Base-by-base conservation (phyloP, 2,329 filamentous ascomycete species). In the Bipolaris cookei region DNA sequence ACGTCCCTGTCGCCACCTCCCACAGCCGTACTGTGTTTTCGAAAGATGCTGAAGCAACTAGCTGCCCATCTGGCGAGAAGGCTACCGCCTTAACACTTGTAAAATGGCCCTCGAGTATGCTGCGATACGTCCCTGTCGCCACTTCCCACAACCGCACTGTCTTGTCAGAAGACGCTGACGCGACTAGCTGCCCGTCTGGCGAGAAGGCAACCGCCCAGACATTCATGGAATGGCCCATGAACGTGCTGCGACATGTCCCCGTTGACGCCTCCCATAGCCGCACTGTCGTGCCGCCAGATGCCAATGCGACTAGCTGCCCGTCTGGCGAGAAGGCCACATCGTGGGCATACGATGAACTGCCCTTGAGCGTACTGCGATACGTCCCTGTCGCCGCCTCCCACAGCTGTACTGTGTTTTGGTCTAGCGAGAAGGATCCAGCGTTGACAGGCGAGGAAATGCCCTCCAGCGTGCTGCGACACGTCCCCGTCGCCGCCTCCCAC, bases 321-420 rank as follows among this genome's bases (percentile, higher is more conserved):
- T 42, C 39, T n/a, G 11, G 39, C 4, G 20, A 42, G 39, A 42
- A 42, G 39, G 20, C 20, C 7, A 23, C 3, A 3, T 10, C 11
- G n/a, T 20, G 4, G 0, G n/a, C 7, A 3, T 11, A 3, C n/a
- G n/a, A 6, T 10, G 20, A 11, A 42, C n/a, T 3, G 10, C 3
- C 13, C 21, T n/a, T 5, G 10, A 42, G 39, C 16, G 32, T 38
- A 23, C 35, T 37, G 35, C 18, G 14, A 38, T 28, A 43, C 42
- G 7, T 30, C 8, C 42, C 47, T 43, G 47, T 56, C 3, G 21
- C 34, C 16, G n/a, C 48, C 18, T 56, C 47, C 47, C 47, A 56
- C n/a, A 56, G 28, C 42, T 41, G 46, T 34, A 56, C 34, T 51
- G 46, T 56, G n/a, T n/a, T n/a, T n/a, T n/a, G n/a, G n/a, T n/a